phyloP scores from a whole-genome alignment of 2,329 filamentous ascomycete species.

The Xylaria sp. region DNA sequence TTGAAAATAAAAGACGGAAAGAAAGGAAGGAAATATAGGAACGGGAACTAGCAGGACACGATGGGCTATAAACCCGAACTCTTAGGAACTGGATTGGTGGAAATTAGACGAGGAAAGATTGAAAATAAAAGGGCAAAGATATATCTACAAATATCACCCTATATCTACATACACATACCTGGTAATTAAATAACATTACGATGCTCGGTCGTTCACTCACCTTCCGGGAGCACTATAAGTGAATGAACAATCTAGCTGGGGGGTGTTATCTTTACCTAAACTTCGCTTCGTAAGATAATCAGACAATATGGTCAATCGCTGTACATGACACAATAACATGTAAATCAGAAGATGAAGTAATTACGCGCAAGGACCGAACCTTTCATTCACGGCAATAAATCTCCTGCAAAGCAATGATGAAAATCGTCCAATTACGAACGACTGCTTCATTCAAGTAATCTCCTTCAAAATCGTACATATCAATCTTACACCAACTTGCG shows the following conservation, averaged over 20 bases:
- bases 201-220: neutral
- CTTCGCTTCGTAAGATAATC: too few relatives aligned
- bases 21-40: neutral
- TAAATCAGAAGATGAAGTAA: too few relatives aligned
- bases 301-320: too few relatives aligned
- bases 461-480: constrained; percentile 11
- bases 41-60: neutral
- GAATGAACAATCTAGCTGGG: too few relatives aligned
- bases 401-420: neutral
- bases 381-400: neutral
- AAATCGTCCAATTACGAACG: constrained; percentile 12
- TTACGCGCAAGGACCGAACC: neutral
- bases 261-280: too few relatives aligned
- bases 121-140: neutral
- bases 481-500: constrained; percentile 29
- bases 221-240: too few relatives aligned
- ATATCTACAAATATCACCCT: neutral
- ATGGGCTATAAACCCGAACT: neutral
- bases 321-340: too few relatives aligned
- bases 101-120: neutral
- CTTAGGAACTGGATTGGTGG: neutral
- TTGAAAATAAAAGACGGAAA: neutral
- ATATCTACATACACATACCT: neutral
- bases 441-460: neutral
- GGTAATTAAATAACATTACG: neutral